These are phyloP conservation scores for Rhododendron henanense DNA, from an alignment of 148 eudicot species.

Conservation along the genomic window DNA sequence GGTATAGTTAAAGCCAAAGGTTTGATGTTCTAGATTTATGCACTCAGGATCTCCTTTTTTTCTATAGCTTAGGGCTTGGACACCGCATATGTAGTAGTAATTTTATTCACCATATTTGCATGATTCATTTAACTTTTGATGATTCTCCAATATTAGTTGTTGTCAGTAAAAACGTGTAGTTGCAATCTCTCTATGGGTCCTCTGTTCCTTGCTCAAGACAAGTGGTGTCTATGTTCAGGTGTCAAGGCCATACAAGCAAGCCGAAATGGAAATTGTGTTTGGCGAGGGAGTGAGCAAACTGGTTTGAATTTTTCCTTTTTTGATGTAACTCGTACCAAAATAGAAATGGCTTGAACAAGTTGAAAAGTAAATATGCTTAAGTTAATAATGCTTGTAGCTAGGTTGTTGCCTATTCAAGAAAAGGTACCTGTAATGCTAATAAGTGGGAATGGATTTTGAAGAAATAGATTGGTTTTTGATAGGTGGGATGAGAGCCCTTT, in stretches of 20 bases:
- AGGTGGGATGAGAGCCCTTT: too few relatives aligned
- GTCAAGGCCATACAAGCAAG: constrained; percentile 97
- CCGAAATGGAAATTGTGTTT: constrained; percentile 92
- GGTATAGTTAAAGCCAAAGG: neutral
- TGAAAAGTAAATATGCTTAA: too few relatives aligned
- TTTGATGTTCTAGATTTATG: neutral
- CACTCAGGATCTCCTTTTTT: neutral
- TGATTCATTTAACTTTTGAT: neutral
- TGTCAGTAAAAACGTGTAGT: neutral
- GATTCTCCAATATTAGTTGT: neutral
- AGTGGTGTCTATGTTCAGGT: constrained; percentile 40
- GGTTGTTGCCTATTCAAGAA: too few relatives aligned
- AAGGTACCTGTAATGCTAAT: too few relatives aligned
- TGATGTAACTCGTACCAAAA: too few relatives aligned
- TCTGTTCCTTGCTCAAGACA: constrained; percentile 3
- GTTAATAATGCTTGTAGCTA: too few relatives aligned
- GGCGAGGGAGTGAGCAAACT: constrained; percentile 95
- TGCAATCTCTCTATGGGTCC: neutral
- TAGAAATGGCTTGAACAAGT: too few relatives aligned
- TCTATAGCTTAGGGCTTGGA: neutral
- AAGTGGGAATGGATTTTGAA: too few relatives aligned
- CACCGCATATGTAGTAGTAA: neutral
- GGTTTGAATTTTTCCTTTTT: constrained; percentile 74
- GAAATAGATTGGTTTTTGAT: too few relatives aligned
- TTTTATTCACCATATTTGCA: neutral